phyloP scores from a whole-genome alignment of 352 stramenopile genomes.

The Blastocystis sp. region DNA sequence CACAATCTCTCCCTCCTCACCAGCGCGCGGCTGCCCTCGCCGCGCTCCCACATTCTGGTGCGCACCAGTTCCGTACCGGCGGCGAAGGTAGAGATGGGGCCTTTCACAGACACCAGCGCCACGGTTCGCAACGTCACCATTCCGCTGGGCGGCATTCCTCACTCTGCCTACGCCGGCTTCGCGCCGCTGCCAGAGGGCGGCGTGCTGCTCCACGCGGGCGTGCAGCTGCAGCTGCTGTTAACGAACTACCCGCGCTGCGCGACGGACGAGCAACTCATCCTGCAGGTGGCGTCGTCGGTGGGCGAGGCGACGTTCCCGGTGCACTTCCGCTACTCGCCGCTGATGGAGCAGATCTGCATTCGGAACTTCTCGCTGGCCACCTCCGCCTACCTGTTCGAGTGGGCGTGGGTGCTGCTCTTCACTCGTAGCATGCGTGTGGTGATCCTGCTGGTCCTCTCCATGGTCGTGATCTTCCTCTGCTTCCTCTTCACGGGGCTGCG shows the following conservation, averaged over 20 bases:
- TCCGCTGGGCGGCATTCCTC: slow-evolving; percentile 22
- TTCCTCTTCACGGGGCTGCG: slow-evolving; percentile 12
- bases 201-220: not conserved
- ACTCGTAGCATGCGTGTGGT: slow-evolving; percentile 21
- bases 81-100: not conserved
- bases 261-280: slow-evolving; percentile 16
- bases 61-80: not conserved
- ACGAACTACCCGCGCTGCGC: slow-evolving; percentile 47
- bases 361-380: slow-evolving; percentile 48
- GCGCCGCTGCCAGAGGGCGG: slow-evolving; percentile 5
- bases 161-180: not conserved
- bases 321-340: not conserved
- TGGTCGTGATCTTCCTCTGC: slow-evolving; percentile 30
- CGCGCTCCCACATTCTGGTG: slow-evolving; percentile 27
- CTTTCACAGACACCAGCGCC: not conserved
- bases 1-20: slow-evolving; percentile 35
- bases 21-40: not conserved
- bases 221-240: slow-evolving; percentile 14
- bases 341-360: slow-evolving; percentile 65
- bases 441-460: slow-evolving; percentile 18
- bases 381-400: slow-evolving; percentile 55
- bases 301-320: not conserved
- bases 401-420: not conserved
- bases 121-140: not conserved
- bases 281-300: slow-evolving; percentile 21